A percentile compares a stretch with the other conserved stretches of the same genome.
Evolutionary conservation across 257 asterid species (phyloP).

Genomic region (Solanum dulcamara): DNA sequence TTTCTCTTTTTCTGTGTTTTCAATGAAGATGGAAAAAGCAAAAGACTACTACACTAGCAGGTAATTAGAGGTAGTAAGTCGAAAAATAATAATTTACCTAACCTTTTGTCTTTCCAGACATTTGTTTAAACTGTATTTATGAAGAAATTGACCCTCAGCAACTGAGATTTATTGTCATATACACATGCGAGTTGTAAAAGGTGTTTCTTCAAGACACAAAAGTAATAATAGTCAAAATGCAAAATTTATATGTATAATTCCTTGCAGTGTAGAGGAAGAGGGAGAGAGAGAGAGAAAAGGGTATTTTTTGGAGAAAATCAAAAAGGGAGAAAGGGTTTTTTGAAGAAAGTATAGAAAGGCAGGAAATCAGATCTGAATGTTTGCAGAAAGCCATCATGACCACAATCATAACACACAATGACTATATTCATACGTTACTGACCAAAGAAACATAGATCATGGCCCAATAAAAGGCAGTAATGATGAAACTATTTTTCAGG

Average conservation of each 20-base stretch:
- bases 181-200: background rate
- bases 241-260: no score
- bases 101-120: background rate
- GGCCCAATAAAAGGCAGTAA: slow-evolving; percentile 12
- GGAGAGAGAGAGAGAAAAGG: no score
- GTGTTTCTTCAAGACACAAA: background rate
- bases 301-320: background rate
- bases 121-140: background rate
- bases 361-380: slow-evolving; percentile 10
- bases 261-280: no score
- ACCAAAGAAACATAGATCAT: slow-evolving; percentile 17
- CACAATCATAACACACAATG: background rate
- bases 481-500: slow-evolving; percentile 16
- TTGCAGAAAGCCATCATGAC: slow-evolving; percentile 7
- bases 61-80: background rate
- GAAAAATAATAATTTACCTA: background rate
- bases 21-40: background rate
- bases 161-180: background rate
- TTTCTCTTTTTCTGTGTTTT: background rate
- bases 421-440: background rate
- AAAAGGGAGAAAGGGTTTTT: background rate
- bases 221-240: background rate
- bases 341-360: background rate
- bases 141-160: background rate
- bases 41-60: background rate